phyloP scores from a whole-genome alignment of 768 basidiomycete genomes.

The Trametes coccinea region DNA sequence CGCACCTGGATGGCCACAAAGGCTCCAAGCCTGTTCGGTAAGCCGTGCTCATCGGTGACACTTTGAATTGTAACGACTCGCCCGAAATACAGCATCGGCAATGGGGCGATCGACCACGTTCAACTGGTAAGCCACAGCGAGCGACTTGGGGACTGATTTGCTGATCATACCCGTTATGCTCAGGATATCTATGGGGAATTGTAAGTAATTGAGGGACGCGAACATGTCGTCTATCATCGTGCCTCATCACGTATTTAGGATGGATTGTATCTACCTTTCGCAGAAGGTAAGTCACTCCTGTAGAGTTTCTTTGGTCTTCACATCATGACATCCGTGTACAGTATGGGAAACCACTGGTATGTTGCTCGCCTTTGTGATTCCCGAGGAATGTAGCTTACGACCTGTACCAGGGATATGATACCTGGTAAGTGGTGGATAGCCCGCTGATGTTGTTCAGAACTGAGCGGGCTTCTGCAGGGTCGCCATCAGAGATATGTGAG shows the following conservation, averaged over 20 bases:
- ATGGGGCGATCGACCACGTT: constrained; percentile 92
- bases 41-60: not conserved
- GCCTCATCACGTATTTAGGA: constrained; percentile 41
- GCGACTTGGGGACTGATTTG: not conserved
- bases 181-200: constrained; percentile 97
- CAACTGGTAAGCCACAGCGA: constrained; percentile 59
- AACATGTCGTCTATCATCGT: not conserved
- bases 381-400: not conserved
- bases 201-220: constrained; percentile 40
- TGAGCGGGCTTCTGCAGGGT: constrained; percentile 22
- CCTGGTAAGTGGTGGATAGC: constrained; percentile 41
- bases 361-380: constrained; percentile 26
- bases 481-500: constrained; percentile 29
- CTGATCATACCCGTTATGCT: not conserved
- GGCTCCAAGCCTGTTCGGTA: constrained; percentile 79
- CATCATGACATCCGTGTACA: constrained; percentile 27
- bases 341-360: constrained; percentile 77
- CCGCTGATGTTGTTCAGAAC: not conserved
- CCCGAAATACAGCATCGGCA: constrained; percentile 64
- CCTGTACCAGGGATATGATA: constrained; percentile 53
- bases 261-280: constrained; percentile 96
- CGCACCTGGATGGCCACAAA: constrained; percentile 87
- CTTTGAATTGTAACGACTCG: not conserved
- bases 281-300: constrained; percentile 65
- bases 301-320: not conserved